Evolutionary conservation across 78 protist species (phyloP).

Genomic region (Dictyostelium citrinum): DNA sequence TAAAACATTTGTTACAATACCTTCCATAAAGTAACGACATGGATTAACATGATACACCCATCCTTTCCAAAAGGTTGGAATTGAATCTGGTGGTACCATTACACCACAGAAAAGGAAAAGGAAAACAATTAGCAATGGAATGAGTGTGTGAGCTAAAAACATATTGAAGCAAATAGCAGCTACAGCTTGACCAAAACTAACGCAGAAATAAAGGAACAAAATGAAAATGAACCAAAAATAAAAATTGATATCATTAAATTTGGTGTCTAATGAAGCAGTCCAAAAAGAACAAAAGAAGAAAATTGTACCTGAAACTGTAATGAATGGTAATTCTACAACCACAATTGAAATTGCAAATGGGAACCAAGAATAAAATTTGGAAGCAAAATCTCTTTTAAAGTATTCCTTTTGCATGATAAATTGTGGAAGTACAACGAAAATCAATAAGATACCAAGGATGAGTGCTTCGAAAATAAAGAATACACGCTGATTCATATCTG

Average conservation of each 20-base stretch:
- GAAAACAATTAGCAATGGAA: constrained; percentile 17
- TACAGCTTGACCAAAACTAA: constrained; percentile 43
- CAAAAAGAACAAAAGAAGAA: constrained; percentile 38
- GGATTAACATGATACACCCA: constrained; percentile 27
- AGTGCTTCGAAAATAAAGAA: constrained; percentile 45
- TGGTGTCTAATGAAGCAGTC: constrained; percentile 17
- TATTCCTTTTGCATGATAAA: constrained; percentile 29
- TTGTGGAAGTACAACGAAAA: constrained; percentile 29
- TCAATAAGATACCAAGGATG: constrained; percentile 27
- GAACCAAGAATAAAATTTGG: constrained; percentile 50
- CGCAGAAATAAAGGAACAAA: neutral
- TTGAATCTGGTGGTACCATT: neutral
- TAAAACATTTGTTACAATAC: constrained; percentile 51
- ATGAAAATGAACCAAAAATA: constrained; percentile 30
- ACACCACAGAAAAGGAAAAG: constrained; percentile 71
- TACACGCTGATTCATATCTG: constrained; percentile 59
- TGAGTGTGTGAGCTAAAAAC: neutral
- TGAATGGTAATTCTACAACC: constrained; percentile 33
- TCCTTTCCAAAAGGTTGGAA: constrained; percentile 35
- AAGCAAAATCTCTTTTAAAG: constrained; percentile 40
- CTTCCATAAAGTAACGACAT: constrained; percentile 42
- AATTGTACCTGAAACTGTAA: constrained; percentile 17
- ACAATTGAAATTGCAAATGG: constrained; percentile 39
- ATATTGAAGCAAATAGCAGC: constrained; percentile 32
- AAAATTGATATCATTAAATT: neutral